These are phyloP conservation scores for Kurtzmaniella quercitrusa DNA, from an alignment of 1,139 yeast genomes.

Conservation along the genomic window DNA sequence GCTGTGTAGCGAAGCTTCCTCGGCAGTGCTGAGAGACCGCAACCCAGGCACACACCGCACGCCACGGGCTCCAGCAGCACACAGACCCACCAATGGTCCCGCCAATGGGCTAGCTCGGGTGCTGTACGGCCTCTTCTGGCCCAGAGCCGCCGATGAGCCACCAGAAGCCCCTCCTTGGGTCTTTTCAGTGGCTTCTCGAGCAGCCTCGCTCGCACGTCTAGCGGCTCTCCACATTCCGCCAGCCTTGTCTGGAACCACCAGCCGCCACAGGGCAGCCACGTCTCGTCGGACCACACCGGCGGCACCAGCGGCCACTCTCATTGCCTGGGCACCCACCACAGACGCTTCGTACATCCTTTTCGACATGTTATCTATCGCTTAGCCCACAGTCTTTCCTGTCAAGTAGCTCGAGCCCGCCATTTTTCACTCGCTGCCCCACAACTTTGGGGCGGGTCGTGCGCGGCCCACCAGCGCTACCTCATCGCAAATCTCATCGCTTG, in stretches of 20 bases:
- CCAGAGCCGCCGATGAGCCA: not conserved
- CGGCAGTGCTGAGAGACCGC: not conserved
- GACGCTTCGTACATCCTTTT: conserved; percentile 1
- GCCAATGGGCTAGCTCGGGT: conserved; percentile 5
- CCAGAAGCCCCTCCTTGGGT: not conserved
- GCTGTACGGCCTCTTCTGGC: conserved; percentile 6
- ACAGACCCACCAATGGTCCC: not conserved
- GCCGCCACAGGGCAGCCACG: not conserved
- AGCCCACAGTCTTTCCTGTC: too few species aligned
- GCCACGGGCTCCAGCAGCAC: not conserved
- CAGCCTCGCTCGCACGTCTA: not conserved
- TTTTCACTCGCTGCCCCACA: not conserved
- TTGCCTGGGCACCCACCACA: not conserved
- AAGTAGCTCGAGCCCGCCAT: too few species aligned
- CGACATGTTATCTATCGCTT: not conserved
- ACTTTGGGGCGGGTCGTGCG: not conserved
- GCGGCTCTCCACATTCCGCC: conserved; percentile 1
- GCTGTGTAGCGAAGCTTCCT: not conserved
- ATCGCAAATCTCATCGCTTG: not conserved
- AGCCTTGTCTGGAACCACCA: not conserved
- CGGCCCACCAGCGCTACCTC: not conserved
- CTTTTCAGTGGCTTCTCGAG: conserved; percentile 3
- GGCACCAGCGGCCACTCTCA: not conserved
- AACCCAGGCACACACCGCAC: not conserved
- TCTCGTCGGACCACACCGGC: not conserved